Conservation (phyloP, 2,329 filamentous ascomycete genomes). For the Cercospora berteroae region DNA sequence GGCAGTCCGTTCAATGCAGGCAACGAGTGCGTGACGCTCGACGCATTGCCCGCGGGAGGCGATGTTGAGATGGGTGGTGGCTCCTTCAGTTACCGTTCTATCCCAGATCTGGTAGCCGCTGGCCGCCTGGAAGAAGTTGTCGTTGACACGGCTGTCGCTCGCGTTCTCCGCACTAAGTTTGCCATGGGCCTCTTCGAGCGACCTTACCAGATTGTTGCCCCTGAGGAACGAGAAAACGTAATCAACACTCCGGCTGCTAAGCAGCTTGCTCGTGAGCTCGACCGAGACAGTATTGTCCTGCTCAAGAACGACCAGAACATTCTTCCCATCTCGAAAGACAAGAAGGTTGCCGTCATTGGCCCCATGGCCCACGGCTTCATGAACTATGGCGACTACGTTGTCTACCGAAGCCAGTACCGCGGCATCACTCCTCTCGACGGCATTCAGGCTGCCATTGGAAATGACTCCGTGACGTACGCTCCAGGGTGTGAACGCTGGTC, state of each 20-base stretch:
- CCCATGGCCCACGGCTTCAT: slow-evolving; percentile 71
- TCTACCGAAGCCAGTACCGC: slow-evolving; percentile 60
- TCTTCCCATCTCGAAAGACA: slow-evolving; percentile 62
- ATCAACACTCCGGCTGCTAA: slow-evolving; percentile 63
- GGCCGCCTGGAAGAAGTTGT: slow-evolving; percentile 59
- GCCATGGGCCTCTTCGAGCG: slow-evolving; percentile 68
- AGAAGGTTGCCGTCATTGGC: slow-evolving; percentile 69
- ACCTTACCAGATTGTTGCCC: slow-evolving; percentile 60
- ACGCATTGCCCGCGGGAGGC: slow-evolving; percentile 65
- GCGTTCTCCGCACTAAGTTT: slow-evolving; percentile 67
- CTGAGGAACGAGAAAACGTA: slow-evolving; percentile 55
- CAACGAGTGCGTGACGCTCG: slow-evolving; percentile 62
- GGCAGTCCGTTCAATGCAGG: slow-evolving; percentile 54
- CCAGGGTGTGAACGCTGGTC: slow-evolving; percentile 73
- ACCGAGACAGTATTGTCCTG: slow-evolving; percentile 68
- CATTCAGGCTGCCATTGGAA: slow-evolving; percentile 58
- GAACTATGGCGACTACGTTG: slow-evolving; percentile 75
- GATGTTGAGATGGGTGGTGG: slow-evolving; percentile 77
- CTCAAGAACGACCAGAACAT: slow-evolving; percentile 68
- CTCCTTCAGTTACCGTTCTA: slow-evolving; percentile 66
- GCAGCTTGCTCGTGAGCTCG: slow-evolving; percentile 62
- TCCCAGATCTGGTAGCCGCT: slow-evolving; percentile 62
- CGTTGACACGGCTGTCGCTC: slow-evolving; percentile 65
- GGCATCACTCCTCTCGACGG: slow-evolving; percentile 70
- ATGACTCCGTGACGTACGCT: slow-evolving; percentile 63